These are phyloP conservation scores for Chytriomyces sp. DNA, from an alignment of 192 early-diverging fungal species.

Conservation along the genomic window DNA sequence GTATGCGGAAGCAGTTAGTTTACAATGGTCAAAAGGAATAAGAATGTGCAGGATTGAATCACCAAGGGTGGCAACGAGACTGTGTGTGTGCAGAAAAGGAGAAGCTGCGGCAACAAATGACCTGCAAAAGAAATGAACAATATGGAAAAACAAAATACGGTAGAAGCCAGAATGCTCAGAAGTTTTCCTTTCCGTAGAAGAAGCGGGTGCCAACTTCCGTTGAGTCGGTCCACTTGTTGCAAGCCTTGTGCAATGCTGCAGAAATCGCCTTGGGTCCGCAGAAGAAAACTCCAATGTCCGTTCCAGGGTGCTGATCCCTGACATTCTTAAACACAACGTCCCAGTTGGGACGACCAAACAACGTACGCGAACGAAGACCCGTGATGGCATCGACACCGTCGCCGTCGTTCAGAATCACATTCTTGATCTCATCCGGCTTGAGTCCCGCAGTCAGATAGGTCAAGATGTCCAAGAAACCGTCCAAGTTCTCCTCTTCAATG, in stretches of 20 bases:
- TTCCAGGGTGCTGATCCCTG: slow-evolving; percentile 63
- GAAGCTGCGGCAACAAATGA: not conserved
- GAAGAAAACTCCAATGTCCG: slow-evolving; percentile 86
- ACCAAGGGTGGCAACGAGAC: not conserved
- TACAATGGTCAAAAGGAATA: not conserved
- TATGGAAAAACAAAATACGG: not conserved
- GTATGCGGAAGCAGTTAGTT: too few relatives aligned
- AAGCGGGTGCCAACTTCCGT: slow-evolving; percentile 68
- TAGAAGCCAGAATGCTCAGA: not conserved
- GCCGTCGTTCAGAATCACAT: slow-evolving; percentile 66
- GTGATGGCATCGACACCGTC: slow-evolving; percentile 72
- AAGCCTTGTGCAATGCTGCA: slow-evolving; percentile 60
- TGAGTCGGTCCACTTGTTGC: slow-evolving; percentile 66
- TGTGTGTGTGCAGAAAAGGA: not conserved
- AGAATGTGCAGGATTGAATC: not conserved
- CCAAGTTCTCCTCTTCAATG: slow-evolving; percentile 75
- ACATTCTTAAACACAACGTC: slow-evolving; percentile 73
- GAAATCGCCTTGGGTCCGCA: slow-evolving; percentile 79
- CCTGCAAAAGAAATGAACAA: not conserved
- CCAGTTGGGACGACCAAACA: slow-evolving; percentile 81
- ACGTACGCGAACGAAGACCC: slow-evolving; percentile 71
- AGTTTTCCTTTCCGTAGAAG: slow-evolving; percentile 76
- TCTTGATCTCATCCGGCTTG: slow-evolving; percentile 66
- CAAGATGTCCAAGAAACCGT: slow-evolving; percentile 77
- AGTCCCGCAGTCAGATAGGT: slow-evolving; percentile 76